Evolutionary conservation across 768 basidiomycete genomes (phyloP).

Genomic region (Coprinopsis sp.): DNA sequence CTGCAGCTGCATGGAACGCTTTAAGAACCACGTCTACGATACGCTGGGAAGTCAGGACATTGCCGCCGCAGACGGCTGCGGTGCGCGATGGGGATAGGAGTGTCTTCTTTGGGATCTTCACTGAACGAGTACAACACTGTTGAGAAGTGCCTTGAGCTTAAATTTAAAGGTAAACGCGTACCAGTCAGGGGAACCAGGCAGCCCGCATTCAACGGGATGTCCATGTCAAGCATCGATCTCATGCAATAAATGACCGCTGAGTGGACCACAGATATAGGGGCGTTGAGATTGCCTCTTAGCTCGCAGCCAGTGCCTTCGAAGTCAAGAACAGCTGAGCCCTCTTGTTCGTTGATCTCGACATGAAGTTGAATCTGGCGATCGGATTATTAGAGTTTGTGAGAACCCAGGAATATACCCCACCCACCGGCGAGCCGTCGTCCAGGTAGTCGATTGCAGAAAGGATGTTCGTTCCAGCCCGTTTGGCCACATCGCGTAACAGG

Average conservation of each 20-base stretch:
- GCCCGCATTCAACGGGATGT: slow-evolving; percentile 92
- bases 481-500: slow-evolving; percentile 70
- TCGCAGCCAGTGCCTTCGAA: slow-evolving; percentile 82
- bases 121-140: slow-evolving; percentile 28
- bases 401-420: slow-evolving; percentile 15
- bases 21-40: slow-evolving; percentile 92
- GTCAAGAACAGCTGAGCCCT: slow-evolving; percentile 79
- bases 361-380: slow-evolving; percentile 58
- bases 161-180: slow-evolving; percentile 27
- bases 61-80: slow-evolving; percentile 90
- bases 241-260: slow-evolving; percentile 88
- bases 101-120: slow-evolving; percentile 76
- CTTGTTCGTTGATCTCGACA: slow-evolving; percentile 69
- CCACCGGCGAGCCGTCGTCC: slow-evolving; percentile 82
- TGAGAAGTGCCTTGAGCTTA: neutral
- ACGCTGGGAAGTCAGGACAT: slow-evolving; percentile 88
- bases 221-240: slow-evolving; percentile 77
- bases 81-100: slow-evolving; percentile 78
- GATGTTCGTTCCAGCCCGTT: slow-evolving; percentile 58
- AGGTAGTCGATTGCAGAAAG: slow-evolving; percentile 78
- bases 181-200: slow-evolving; percentile 84
- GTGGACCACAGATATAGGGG: slow-evolving; percentile 82
- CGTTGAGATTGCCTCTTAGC: slow-evolving; percentile 79
- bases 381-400: neutral
- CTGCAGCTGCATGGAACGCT: slow-evolving; percentile 88